Percentiles rank a stretch among this genome's conserved stretches.
These are phyloP conservation scores for Boletellus emodensis DNA, from an alignment of 768 basidiomycete species.

Conservation along the genomic window DNA sequence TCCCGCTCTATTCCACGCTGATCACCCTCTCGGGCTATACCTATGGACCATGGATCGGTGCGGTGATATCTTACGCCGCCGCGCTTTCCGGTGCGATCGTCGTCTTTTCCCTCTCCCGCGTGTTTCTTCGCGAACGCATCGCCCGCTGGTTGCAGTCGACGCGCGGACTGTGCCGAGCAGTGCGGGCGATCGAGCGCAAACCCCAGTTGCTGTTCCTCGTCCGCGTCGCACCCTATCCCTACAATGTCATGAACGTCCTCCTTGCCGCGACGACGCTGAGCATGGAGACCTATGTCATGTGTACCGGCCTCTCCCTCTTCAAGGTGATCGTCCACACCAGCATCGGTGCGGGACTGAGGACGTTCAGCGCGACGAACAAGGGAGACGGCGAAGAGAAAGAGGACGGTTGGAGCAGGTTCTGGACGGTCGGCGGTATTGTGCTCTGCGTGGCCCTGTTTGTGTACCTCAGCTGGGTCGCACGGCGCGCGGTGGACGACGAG, in stretches of 20 bases:
- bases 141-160: slow-evolving; percentile 69
- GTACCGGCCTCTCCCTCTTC: slow-evolving; percentile 81
- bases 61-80: slow-evolving; percentile 81
- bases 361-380: slow-evolving; percentile 54
- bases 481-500: slow-evolving; percentile 58
- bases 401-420: slow-evolving; percentile 49
- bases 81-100: slow-evolving; percentile 80
- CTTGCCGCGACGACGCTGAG: slow-evolving; percentile 82
- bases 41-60: slow-evolving; percentile 80
- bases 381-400: slow-evolving; percentile 38
- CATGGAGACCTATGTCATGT: slow-evolving; percentile 70
- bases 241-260: slow-evolving; percentile 94
- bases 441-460: slow-evolving; percentile 73
- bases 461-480: slow-evolving; percentile 79
- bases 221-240: slow-evolving; percentile 87
- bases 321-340: slow-evolving; percentile 91
- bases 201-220: slow-evolving; percentile 89
- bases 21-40: slow-evolving; percentile 92
- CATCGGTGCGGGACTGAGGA: slow-evolving; percentile 80
- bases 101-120: slow-evolving; percentile 78
- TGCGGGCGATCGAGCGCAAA: slow-evolving; percentile 82
- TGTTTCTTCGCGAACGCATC: slow-evolving; percentile 67
- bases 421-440: slow-evolving; percentile 63
- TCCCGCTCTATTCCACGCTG: slow-evolving; percentile 91
- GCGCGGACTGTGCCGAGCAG: slow-evolving; percentile 70